A percentile compares a stretch with the other conserved stretches of the same genome.
Conservation (phyloP, 148 eudicot species). For the Rhododendron molle region DNA sequence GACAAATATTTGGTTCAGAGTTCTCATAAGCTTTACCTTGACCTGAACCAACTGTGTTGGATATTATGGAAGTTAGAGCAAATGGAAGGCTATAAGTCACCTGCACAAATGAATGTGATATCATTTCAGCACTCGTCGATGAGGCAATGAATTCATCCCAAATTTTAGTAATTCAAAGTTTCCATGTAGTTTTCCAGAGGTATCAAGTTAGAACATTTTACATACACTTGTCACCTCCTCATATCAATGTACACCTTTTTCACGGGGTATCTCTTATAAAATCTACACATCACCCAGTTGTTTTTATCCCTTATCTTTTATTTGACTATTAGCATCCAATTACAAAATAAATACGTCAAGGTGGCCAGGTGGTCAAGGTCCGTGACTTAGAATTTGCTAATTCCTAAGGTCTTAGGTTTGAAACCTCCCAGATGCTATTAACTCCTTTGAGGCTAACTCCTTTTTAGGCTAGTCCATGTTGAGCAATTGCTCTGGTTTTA, state of each 20-base stretch:
- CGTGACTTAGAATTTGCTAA: too few relatives aligned
- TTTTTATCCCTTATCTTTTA: not conserved
- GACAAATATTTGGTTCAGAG: not conserved
- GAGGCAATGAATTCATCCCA: not conserved
- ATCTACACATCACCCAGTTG: not conserved
- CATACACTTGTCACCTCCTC: not conserved
- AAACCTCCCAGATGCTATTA: too few relatives aligned
- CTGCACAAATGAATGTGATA: not conserved
- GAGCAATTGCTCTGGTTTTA: too few relatives aligned
- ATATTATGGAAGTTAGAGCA: conserved; percentile 2
- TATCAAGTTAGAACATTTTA: not conserved
- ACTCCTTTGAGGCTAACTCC: too few relatives aligned
- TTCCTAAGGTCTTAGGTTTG: too few relatives aligned
- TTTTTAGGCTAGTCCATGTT: too few relatives aligned
- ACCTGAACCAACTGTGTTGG: not conserved
- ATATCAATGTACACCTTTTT: not conserved
- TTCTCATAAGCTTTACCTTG: conserved; percentile 2
- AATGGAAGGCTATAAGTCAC: conserved; percentile 5
- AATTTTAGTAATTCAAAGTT: not conserved
- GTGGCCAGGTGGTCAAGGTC: not conserved
- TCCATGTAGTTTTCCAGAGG: not conserved
- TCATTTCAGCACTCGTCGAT: not conserved
- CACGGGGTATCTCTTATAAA: too few relatives aligned
- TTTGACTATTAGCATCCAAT: not conserved
- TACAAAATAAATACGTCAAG: not conserved